Percentiles rank a stretch among this genome's conserved stretches.
Evolutionary conservation across 345 rosid species (phyloP).

Genomic region (Adansonia digitata): DNA sequence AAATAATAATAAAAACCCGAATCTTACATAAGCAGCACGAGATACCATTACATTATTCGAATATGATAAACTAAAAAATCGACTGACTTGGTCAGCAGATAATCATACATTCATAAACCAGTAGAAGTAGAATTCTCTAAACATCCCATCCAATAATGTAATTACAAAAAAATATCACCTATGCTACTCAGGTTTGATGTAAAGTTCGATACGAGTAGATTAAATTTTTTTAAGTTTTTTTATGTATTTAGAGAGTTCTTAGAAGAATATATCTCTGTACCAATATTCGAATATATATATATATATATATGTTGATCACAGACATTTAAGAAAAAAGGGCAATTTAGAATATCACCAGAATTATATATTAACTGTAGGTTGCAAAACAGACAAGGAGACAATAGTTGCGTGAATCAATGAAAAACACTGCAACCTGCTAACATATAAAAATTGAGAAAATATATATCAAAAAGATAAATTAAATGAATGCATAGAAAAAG

Average conservation of each 20-base stretch:
- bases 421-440: too few species aligned
- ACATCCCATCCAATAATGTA: constrained; percentile 18
- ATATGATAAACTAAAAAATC: constrained; percentile 25
- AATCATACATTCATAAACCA: constrained; percentile 28
- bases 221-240: too few species aligned
- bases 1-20: not conserved
- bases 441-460: constrained; percentile 4
- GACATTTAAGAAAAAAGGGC: too few species aligned
- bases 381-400: constrained; percentile 40
- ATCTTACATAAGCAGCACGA: constrained; percentile 1
- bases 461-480: not conserved
- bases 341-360: constrained; percentile 22
- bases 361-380: constrained; percentile 18
- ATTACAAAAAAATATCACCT: constrained; percentile 19
- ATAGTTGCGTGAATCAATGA: constrained; percentile 38
- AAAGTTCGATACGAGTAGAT: too few species aligned
- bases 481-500: constrained; percentile 9
- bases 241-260: too few species aligned
- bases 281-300: too few species aligned
- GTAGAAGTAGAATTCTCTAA: constrained; percentile 18
- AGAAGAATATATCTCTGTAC: too few species aligned
- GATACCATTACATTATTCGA: constrained; percentile 17
- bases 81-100: constrained; percentile 45
- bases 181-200: too few species aligned
- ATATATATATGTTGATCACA: too few species aligned